Evolutionary conservation across 768 basidiomycete genomes (phyloP).

Genomic region (Cystoderma amianthinum): DNA sequence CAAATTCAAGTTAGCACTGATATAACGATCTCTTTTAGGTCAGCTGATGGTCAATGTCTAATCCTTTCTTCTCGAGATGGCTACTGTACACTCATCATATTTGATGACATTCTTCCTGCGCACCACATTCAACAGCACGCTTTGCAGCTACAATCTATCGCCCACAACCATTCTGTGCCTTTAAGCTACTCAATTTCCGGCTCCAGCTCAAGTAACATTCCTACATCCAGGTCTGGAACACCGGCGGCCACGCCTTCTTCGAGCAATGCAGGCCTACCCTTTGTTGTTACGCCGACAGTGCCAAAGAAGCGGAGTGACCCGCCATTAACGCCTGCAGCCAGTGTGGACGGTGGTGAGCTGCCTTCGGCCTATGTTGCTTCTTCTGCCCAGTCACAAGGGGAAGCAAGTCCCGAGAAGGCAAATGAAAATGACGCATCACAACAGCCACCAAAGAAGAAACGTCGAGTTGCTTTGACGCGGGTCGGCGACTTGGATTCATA

Average conservation of each 20-base stretch:
- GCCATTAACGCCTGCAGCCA: slow-evolving; percentile 41
- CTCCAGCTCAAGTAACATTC: slow-evolving; percentile 15
- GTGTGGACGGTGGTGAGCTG: slow-evolving; percentile 35
- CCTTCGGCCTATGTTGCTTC: slow-evolving; percentile 9
- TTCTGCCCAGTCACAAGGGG: slow-evolving; percentile 3
- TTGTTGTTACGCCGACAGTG: slow-evolving; percentile 13
- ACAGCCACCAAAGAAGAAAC: slow-evolving; percentile 81
- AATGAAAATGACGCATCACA: slow-evolving; percentile 16
- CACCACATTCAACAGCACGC: slow-evolving; percentile 89
- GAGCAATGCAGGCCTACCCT: slow-evolving; percentile 19
- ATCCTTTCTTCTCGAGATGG: slow-evolving; percentile 92
- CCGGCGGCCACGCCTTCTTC: slow-evolving; percentile 28
- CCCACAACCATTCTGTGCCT: slow-evolving; percentile 73
- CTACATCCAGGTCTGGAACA: slow-evolving; percentile 22
- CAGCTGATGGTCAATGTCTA: slow-evolving; percentile 89
- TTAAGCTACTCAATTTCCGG: slow-evolving; percentile 32
- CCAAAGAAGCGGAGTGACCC: slow-evolving; percentile 35
- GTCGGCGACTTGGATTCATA: slow-evolving; percentile 51
- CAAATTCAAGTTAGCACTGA: slow-evolving; percentile 1
- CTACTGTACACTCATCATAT: slow-evolving; percentile 91
- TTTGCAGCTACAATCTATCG: slow-evolving; percentile 86
- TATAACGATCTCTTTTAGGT: slow-evolving; percentile 47
- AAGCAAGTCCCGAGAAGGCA: slow-evolving; percentile 8
- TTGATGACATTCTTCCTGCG: slow-evolving; percentile 88
- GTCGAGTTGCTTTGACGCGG: slow-evolving; percentile 69